Evolutionary conservation across 371 early-diverging fungal species (phyloP).

Genomic region (Saksenaea oblongispora): DNA sequence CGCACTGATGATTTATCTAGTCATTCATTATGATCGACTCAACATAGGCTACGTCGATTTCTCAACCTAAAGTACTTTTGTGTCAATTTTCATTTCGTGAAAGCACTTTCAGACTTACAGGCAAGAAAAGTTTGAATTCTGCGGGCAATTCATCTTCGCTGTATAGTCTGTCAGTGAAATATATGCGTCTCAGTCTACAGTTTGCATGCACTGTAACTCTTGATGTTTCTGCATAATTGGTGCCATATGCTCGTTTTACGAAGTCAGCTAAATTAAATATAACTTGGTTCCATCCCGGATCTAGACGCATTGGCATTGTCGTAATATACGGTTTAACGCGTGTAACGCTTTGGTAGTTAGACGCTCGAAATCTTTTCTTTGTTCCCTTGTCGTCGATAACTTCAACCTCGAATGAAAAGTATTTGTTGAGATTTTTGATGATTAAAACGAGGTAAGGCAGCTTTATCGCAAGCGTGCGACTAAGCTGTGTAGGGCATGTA

Average conservation of each 20-base stretch:
- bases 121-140: conserved; percentile 89
- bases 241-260: conserved; percentile 86
- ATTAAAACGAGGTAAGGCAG: conserved; percentile 86
- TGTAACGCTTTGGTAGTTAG: conserved; percentile 88
- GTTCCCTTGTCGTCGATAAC: conserved; percentile 82
- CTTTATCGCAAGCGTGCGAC: conserved; percentile 89
- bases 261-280: conserved; percentile 87
- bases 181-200: conserved; percentile 84
- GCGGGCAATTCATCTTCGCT: conserved; percentile 92
- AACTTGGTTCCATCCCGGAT: conserved; percentile 96
- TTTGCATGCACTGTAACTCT: conserved; percentile 93
- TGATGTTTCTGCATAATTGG: conserved; percentile 85
- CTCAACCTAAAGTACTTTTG: not conserved
- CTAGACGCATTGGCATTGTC: conserved; percentile 93
- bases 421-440: conserved; percentile 85
- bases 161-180: conserved; percentile 89
- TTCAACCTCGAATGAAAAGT: conserved; percentile 91
- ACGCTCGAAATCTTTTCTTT: conserved; percentile 80
- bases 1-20: no score
- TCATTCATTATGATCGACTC: no score
- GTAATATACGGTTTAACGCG: conserved; percentile 87
- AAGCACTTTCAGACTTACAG: conserved; percentile 39
- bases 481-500: conserved; percentile 75
- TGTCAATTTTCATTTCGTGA: not conserved
- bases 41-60: not conserved